phyloP scores from a whole-genome alignment of 176 grass and related monocot species.

The Panicum miliaceum region DNA sequence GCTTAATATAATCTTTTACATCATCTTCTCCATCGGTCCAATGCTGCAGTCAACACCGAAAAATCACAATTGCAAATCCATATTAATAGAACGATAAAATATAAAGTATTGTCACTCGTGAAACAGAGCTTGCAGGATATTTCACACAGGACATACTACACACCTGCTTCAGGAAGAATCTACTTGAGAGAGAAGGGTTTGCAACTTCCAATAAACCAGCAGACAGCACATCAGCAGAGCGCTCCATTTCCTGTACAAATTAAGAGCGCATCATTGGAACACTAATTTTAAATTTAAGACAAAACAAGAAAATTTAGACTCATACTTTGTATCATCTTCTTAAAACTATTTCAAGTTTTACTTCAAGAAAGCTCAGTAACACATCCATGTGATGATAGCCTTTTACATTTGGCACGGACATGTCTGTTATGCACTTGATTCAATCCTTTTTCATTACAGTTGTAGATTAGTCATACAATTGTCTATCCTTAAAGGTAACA shows the following conservation, averaged over 20 bases:
- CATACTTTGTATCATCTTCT: neutral
- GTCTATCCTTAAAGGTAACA: neutral
- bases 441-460: neutral
- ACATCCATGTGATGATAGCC: neutral
- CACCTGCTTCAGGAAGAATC: conserved; percentile 96
- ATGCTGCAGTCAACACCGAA: conserved; percentile 51
- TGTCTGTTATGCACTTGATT: conserved; percentile 22
- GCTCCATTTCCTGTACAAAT: conserved; percentile 91
- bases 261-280: conserved; percentile 25
- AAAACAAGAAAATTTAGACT: conserved; percentile 14
- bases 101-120: conserved; percentile 12
- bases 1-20: conserved; percentile 79
- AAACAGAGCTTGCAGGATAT: conserved; percentile 27
- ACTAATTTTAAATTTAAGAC: conserved; percentile 30
- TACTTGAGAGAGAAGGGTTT: conserved; percentile 88
- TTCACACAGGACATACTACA: conserved; percentile 28
- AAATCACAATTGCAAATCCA: conserved; percentile 6
- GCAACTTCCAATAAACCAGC: conserved; percentile 94
- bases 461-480: conserved; percentile 10
- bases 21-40: conserved; percentile 71
- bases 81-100: conserved; percentile 1
- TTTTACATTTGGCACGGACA: conserved; percentile 20
- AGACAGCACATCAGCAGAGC: conserved; percentile 93
- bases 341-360: conserved; percentile 29
- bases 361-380: conserved; percentile 22